Evolutionary conservation across 2,329 filamentous ascomycete species (phyloP).

Genomic region (Seiridium cupressi): DNA sequence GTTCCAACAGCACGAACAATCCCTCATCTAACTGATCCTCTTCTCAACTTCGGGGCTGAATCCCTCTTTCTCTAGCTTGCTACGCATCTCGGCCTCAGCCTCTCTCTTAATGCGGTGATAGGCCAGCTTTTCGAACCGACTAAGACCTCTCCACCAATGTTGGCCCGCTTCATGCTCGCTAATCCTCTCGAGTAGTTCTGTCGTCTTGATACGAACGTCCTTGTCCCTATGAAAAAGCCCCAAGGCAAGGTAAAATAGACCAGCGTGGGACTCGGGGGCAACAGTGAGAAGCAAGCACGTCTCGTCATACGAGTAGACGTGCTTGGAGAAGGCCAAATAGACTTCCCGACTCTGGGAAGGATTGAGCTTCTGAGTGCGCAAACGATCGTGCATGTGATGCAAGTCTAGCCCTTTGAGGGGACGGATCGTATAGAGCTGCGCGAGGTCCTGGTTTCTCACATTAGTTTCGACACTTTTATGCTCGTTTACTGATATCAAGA

Average conservation of each 20-base stretch:
- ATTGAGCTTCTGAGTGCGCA: constrained; percentile 77
- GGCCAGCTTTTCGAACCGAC: constrained; percentile 83
- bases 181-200: constrained; percentile 79
- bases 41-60: constrained; percentile 40
- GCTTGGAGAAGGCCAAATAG: constrained; percentile 75
- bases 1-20: not conserved
- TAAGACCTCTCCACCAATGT: constrained; percentile 87
- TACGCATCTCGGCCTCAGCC: constrained; percentile 49
- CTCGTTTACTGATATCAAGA: not conserved
- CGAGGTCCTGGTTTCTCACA: constrained; percentile 51
- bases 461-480: not conserved
- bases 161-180: constrained; percentile 84
- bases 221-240: constrained; percentile 88
- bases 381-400: constrained; percentile 87
- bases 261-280: constrained; percentile 81
- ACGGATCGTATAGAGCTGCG: constrained; percentile 60
- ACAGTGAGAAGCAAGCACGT: constrained; percentile 82
- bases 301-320: constrained; percentile 78
- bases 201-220: constrained; percentile 74
- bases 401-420: constrained; percentile 82
- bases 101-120: constrained; percentile 77
- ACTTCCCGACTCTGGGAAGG: constrained; percentile 77
- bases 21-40: constrained; percentile 44
- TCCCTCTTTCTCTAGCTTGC: constrained; percentile 44
- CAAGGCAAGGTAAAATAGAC: constrained; percentile 85